These are phyloP conservation scores for Phialemoniopsis sp. DNA, from an alignment of 2,329 filamentous ascomycete species.

Conservation along the genomic window DNA sequence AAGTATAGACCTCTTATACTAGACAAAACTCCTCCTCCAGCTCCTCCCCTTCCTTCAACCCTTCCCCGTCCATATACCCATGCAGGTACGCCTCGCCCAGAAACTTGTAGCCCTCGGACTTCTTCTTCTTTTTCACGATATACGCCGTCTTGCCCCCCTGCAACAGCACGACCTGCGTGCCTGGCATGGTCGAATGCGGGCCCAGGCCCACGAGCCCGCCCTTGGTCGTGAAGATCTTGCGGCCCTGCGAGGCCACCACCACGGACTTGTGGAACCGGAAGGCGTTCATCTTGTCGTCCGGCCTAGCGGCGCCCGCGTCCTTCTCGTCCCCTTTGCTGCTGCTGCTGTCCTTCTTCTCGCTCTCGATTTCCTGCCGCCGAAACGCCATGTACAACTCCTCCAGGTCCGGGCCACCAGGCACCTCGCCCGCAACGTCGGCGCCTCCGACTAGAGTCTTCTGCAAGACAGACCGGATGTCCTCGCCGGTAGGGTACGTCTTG, in stretches of 20 bases:
- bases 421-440: not conserved
- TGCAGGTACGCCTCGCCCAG: slow-evolving; percentile 2
- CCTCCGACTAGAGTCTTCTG: not conserved
- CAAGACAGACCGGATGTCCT: slow-evolving; percentile 1
- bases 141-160: slow-evolving; percentile 1
- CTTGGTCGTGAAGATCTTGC: slow-evolving; percentile 2
- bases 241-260: not conserved
- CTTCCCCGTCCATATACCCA: slow-evolving; percentile 2
- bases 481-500: slow-evolving; percentile 1
- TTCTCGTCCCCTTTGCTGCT: too few species aligned
- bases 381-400: too few species aligned
- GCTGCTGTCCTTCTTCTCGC: too few species aligned
- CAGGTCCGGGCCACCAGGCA: too few species aligned
- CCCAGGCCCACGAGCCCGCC: not conserved
- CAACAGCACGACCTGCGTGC: slow-evolving; percentile 1
- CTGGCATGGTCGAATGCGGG: not conserved
- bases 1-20: too few species aligned
- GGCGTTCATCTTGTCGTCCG: not conserved
- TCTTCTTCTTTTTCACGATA: not conserved
- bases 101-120: not conserved
- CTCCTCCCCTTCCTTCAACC: not conserved
- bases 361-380: not conserved
- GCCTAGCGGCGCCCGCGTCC: too few species aligned
- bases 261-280: not conserved
- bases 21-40: not conserved